Evolutionary conservation across 352 stramenopile species (phyloP), one percentile per base, ranked within the genome.

Genomic region (Pythium grandisporangium): DNA sequence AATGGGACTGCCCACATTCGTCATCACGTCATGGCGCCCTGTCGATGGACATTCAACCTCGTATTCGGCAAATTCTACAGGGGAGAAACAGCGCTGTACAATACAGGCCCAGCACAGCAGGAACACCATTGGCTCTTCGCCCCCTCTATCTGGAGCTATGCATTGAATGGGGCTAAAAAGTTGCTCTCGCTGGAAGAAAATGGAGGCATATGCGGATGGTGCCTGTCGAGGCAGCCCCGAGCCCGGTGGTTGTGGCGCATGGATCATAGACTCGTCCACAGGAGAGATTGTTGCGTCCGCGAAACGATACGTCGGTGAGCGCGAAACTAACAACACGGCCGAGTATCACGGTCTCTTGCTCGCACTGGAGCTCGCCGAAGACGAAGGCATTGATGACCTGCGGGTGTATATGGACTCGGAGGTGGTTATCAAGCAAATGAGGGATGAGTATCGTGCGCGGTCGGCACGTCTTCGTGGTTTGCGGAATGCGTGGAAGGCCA

Each of bases 341-440:
- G 76, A 89, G 53, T 89, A 86, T 46, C 58, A 76, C 17, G 72
- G 63, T 0, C 53, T 89, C 22, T 45, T 79, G 47, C 57, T 89
- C 33, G 72, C 68, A 29, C 55, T 89, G 24, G 53, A 64, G 37
- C 51, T 86, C 27, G 76, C 72, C 20, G 48, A 71, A 37, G 46
- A 63, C 6, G 58, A 68, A 19, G 33, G 58, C 16, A 52, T 61
- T 8, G 24, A 47, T 4, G 32, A 61, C 32, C 50, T 89, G 17
- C 49, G 67, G 41, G 55, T 89, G 16, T 64, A 66, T 59, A 77
- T 89, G 76, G 76, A 89, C 66, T 89, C 76, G 60, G 66, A 86
- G 58, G 62, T 89, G 34, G 56, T 89, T 14, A 54, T 86, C 30
- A 67, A 71, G 30, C 76, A 89, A 45, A 89, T 89, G 72, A 55